A percentile compares a stretch with the other conserved stretches of the same genome.
Conservation (phyloP, 1,284 basidiomycete species). For the Schizophyllum amplum region DNA sequence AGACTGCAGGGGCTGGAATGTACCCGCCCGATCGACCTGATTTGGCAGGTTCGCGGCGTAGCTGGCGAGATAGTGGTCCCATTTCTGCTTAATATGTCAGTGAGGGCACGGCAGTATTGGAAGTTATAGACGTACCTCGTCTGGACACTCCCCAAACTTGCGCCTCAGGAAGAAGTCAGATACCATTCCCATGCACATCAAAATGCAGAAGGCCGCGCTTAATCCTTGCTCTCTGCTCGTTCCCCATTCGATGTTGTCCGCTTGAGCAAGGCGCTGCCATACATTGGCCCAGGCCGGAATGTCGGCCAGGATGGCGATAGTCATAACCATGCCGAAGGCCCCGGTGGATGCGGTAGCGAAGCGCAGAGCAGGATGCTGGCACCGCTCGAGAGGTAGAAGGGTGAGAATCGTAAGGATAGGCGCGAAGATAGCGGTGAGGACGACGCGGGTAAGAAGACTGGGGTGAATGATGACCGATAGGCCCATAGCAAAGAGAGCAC, state of each 20-base stretch:
- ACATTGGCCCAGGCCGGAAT: conserved; percentile 48
- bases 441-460: conserved; percentile 43
- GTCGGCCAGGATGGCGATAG: conserved; percentile 46
- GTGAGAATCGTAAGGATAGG: conserved; percentile 32
- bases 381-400: conserved; percentile 34
- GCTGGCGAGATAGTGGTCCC: conserved; percentile 57
- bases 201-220: conserved; percentile 47
- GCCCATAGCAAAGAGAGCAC: conserved; percentile 41
- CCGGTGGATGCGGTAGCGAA: conserved; percentile 45
- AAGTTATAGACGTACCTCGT: conserved; percentile 37
- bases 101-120: neutral
- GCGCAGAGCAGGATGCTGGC: conserved; percentile 41
- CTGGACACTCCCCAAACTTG: conserved; percentile 57
- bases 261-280: conserved; percentile 53
- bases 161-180: conserved; percentile 47
- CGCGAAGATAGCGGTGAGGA: conserved; percentile 38
- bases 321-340: conserved; percentile 44
- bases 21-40: conserved; percentile 33
- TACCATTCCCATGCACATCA: conserved; percentile 36
- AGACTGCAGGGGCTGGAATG: conserved; percentile 39
- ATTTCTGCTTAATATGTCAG: conserved; percentile 38
- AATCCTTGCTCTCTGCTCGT: conserved; percentile 46
- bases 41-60: conserved; percentile 44
- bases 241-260: conserved; percentile 42
- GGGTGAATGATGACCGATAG: conserved; percentile 53